phyloP scores from a whole-genome alignment of 192 early-diverging fungal species.

The Coemansia umbellata region DNA sequence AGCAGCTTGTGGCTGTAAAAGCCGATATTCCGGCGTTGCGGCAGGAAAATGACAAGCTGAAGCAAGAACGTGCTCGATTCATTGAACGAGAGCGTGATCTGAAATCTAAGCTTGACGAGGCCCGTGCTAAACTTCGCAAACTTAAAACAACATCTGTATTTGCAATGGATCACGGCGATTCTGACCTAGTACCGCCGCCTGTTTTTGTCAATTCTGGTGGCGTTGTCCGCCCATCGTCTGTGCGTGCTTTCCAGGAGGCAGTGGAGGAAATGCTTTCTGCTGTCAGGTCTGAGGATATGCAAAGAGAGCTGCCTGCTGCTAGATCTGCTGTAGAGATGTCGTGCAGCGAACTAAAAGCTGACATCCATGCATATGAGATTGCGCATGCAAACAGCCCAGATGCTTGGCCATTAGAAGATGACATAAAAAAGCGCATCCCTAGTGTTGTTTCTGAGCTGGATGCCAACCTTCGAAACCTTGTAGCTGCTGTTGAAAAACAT shows the following conservation, averaged over 20 bases:
- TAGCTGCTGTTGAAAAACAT: constrained; percentile 72
- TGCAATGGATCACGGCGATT: constrained; percentile 48
- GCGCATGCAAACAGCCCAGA: constrained; percentile 29
- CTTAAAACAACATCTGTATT: constrained; percentile 55
- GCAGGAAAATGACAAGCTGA: constrained; percentile 38
- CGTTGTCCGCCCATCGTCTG: constrained; percentile 62
- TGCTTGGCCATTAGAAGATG: constrained; percentile 44
- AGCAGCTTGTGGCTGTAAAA: constrained; percentile 39
- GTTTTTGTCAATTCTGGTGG: constrained; percentile 56
- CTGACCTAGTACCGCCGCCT: constrained; percentile 50
- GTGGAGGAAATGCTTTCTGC: constrained; percentile 76
- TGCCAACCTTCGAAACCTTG: constrained; percentile 60
- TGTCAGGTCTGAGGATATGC: constrained; percentile 67
- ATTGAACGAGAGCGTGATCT: constrained; percentile 43
- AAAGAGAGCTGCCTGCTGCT: constrained; percentile 62
- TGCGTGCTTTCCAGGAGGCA: constrained; percentile 76
- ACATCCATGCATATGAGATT: constrained; percentile 66
- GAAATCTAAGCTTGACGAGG: constrained; percentile 54
- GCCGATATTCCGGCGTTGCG: constrained; percentile 40
- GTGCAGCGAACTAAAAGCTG: constrained; percentile 79
- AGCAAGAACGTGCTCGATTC: constrained; percentile 30
- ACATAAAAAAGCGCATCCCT: constrained; percentile 45
- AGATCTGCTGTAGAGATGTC: constrained; percentile 81
- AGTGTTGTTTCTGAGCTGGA: constrained; percentile 17
- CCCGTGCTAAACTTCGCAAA: constrained; percentile 50